Conservation (phyloP, 208 protist species). For the Polymyxa betae region DNA sequence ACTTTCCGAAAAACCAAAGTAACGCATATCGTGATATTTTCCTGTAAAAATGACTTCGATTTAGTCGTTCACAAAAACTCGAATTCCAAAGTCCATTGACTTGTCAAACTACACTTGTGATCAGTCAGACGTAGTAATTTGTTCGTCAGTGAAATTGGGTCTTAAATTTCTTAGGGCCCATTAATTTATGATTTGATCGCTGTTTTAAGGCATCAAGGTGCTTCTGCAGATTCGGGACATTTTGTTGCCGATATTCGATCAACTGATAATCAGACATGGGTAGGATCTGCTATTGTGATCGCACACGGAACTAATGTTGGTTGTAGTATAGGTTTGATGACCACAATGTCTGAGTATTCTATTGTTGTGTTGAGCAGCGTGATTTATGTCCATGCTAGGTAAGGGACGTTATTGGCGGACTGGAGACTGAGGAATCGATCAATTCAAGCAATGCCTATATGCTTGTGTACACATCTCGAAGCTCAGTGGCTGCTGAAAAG, state of each 20-base stretch:
- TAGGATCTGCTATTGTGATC: too few species aligned
- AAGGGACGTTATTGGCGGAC: too few species aligned
- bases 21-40: background rate
- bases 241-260: slow-evolving; percentile 43
- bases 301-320: too few species aligned
- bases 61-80: background rate
- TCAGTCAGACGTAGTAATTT: background rate
- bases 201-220: background rate
- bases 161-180: background rate
- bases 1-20: background rate
- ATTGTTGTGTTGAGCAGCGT: too few species aligned
- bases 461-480: background rate
- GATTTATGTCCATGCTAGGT: too few species aligned
- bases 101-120: background rate
- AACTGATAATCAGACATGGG: background rate
- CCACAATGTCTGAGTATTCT: too few species aligned
- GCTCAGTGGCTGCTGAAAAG: too few species aligned
- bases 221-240: slow-evolving; percentile 6
- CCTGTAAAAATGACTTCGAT: background rate
- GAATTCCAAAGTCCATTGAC: slow-evolving; percentile 8
- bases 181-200: background rate
- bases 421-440: too few species aligned
- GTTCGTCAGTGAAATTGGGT: background rate
- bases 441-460: too few species aligned
- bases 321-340: too few species aligned